Evolutionary conservation across 139 green algal genomes (phyloP).

Genomic region (Prasinococcaceae sp.): DNA sequence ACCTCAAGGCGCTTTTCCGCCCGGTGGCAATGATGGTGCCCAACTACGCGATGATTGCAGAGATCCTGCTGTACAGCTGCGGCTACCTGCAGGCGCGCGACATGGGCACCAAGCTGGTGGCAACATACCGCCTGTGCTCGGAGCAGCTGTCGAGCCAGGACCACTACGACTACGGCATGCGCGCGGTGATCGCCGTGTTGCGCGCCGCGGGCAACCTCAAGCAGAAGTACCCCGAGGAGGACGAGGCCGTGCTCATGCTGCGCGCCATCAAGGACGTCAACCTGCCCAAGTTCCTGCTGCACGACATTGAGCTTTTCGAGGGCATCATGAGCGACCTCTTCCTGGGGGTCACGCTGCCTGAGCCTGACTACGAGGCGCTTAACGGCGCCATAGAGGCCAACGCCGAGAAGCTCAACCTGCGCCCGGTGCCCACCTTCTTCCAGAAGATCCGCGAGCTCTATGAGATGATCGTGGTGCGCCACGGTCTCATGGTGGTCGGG

Average conservation of each 20-base stretch:
- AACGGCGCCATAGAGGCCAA: constrained; percentile 10
- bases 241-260: constrained; percentile 27
- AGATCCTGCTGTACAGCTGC: constrained; percentile 32
- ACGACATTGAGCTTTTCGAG: constrained; percentile 35
- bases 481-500: constrained; percentile 36
- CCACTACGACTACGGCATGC: constrained; percentile 36
- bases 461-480: constrained; percentile 37
- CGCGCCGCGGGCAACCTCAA: constrained; percentile 31
- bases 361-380: constrained; percentile 18
- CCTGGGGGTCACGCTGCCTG: constrained; percentile 33
- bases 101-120: constrained; percentile 47
- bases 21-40: constrained; percentile 33
- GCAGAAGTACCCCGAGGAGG: constrained; percentile 10
- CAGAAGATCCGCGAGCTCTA: constrained; percentile 34
- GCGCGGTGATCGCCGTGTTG: constrained; percentile 29
- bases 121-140: constrained; percentile 38
- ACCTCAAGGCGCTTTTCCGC: constrained; percentile 32
- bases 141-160: constrained; percentile 32
- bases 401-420: constrained; percentile 11
- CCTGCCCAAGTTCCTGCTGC: constrained; percentile 33
- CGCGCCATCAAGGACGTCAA: constrained; percentile 30
- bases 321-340: constrained; percentile 34
- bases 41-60: constrained; percentile 26
- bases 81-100: constrained; percentile 44
- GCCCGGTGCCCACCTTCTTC: constrained; percentile 20